Percentiles rank a stretch among this genome's conserved stretches.
Conservation (phyloP, 2,329 filamentous ascomycete genomes). For the Neobulgaria alba region DNA sequence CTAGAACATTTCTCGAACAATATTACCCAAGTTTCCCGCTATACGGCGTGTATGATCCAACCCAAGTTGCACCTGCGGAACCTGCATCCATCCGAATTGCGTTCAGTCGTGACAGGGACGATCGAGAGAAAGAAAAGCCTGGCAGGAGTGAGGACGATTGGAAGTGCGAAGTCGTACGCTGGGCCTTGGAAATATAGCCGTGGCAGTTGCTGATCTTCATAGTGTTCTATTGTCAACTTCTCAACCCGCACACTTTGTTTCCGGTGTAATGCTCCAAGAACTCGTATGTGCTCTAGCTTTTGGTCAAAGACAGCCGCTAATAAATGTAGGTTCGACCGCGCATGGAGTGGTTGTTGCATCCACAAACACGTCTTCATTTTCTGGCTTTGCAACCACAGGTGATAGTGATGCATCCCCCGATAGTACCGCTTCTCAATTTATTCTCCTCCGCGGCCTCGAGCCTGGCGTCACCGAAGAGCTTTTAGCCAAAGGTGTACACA, state of each 20-base stretch:
- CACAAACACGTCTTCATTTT: slow-evolving; percentile 31
- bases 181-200: not conserved
- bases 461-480: slow-evolving; percentile 63
- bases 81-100: slow-evolving; percentile 33
- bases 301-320: slow-evolving; percentile 22
- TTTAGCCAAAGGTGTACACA: slow-evolving; percentile 63
- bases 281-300: slow-evolving; percentile 34
- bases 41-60: slow-evolving; percentile 36
- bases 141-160: slow-evolving; percentile 44
- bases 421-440: slow-evolving; percentile 54
- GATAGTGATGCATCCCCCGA: slow-evolving; percentile 46
- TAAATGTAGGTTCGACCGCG: slow-evolving; percentile 24
- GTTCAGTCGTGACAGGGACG: slow-evolving; percentile 44
- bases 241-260: slow-evolving; percentile 47
- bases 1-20: slow-evolving; percentile 43
- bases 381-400: slow-evolving; percentile 40
- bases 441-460: slow-evolving; percentile 66
- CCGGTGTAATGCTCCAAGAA: slow-evolving; percentile 46
- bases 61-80: slow-evolving; percentile 34
- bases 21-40: slow-evolving; percentile 42
- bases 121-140: slow-evolving; percentile 34
- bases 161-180: slow-evolving; percentile 43
- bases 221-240: slow-evolving; percentile 51
- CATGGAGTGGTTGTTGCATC: slow-evolving; percentile 29
- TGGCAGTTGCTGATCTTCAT: slow-evolving; percentile 13